Conservation (phyloP, 2,329 filamentous ascomycete genomes). For the Xylariales sp. region DNA sequence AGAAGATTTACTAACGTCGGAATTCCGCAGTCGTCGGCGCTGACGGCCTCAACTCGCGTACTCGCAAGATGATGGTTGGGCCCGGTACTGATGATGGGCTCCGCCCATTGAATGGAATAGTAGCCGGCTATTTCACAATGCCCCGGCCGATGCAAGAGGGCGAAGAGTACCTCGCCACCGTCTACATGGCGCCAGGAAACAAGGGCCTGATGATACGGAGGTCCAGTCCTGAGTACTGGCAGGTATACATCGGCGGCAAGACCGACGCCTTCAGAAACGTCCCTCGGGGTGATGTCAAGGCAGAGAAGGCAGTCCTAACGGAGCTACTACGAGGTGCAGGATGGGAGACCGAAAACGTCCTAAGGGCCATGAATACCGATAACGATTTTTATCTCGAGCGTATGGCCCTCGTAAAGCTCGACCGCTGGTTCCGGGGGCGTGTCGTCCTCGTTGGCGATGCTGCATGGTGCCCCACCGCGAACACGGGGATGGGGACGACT, state of each 20-base stretch:
- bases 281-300: conserved; percentile 49
- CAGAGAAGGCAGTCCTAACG: conserved; percentile 55
- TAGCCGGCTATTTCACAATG: conserved; percentile 52
- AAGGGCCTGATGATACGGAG: conserved; percentile 56
- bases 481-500: conserved; percentile 59
- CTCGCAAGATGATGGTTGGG: conserved; percentile 56
- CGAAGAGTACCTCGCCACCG: conserved; percentile 53
- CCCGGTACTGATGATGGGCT: conserved; percentile 43
- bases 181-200: conserved; percentile 52
- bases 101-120: conserved; percentile 43
- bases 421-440: conserved; percentile 53
- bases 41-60: conserved; percentile 65
- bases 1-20: conserved; percentile 3
- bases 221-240: conserved; percentile 52
- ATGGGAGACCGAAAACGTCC: conserved; percentile 58
- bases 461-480: conserved; percentile 56
- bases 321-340: conserved; percentile 57
- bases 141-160: conserved; percentile 49
- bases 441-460: conserved; percentile 64
- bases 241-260: conserved; percentile 54
- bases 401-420: conserved; percentile 58
- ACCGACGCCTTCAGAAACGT: conserved; percentile 31
- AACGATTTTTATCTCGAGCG: conserved; percentile 61
- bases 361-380: conserved; percentile 54
- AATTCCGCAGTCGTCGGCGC: conserved; percentile 59